phyloP scores from a whole-genome alignment of 2,329 filamentous ascomycete genomes.

The Phaeosphaeria sp. region DNA sequence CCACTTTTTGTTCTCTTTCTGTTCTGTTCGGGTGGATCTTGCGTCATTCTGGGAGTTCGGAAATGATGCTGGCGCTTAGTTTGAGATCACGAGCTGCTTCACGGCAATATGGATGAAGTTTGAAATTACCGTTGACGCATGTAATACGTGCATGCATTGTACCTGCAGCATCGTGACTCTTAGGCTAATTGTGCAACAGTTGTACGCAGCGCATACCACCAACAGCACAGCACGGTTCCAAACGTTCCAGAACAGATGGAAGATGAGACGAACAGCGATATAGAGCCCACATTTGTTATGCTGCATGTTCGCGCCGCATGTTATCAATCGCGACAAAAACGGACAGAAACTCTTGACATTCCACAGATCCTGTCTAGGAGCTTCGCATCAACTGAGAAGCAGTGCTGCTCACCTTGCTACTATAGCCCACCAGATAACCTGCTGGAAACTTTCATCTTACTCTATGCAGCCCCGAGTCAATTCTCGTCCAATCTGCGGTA shows the following conservation, averaged over 20 bases:
- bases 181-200: conserved; percentile 26
- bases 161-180: conserved; percentile 30
- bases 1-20: not conserved
- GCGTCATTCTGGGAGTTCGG: conserved; percentile 5
- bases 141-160: conserved; percentile 24
- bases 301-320: not conserved
- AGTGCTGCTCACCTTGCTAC: no score
- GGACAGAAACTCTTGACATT: no score
- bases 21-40: not conserved
- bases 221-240: not conserved
- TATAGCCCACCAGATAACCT: no score
- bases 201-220: conserved; percentile 6
- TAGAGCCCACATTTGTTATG: not conserved
- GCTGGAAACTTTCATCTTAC: no score
- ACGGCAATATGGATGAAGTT: conserved; percentile 32
- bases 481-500: no score
- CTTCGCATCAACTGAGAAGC: no score
- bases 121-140: conserved; percentile 11
- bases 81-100: conserved; percentile 15
- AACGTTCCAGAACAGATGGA: not conserved
- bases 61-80: conserved; percentile 12
- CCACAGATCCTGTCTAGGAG: no score
- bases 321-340: no score
- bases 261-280: not conserved
- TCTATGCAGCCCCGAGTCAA: no score